phyloP scores from a whole-genome alignment of 1,284 basidiomycete genomes.

The Trametes polyzona region DNA sequence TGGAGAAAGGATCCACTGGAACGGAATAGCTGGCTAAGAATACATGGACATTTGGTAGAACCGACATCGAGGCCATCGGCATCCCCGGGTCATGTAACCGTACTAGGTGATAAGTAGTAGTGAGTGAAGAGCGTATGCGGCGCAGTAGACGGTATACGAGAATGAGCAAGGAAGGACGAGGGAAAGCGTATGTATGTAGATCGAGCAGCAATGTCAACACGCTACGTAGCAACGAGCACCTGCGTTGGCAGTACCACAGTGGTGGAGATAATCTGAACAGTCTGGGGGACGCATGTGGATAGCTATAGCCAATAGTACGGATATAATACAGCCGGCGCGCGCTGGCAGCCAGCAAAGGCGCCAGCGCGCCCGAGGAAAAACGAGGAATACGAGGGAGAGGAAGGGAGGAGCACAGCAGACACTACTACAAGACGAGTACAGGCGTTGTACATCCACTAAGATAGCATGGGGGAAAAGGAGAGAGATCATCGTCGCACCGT shows the following conservation, averaged over 20 bases:
- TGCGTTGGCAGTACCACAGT: too few species aligned
- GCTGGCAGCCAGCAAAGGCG: constrained; percentile 2
- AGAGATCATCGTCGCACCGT: constrained; percentile 8
- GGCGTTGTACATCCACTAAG: constrained; percentile 16
- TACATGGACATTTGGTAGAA: constrained; percentile 7
- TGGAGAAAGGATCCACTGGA: neutral
- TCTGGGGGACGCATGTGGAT: neutral
- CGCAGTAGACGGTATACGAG: too few species aligned
- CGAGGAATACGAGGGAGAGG: neutral
- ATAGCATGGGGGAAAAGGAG: constrained; percentile 8
- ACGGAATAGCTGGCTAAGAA: constrained; percentile 1
- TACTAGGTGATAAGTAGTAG: too few species aligned
- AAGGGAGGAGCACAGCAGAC: constrained; percentile 4
- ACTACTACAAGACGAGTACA: constrained; percentile 11
- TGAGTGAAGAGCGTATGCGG: too few species aligned
- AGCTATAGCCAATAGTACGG: constrained; percentile 1
- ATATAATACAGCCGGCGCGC: constrained; percentile 11
- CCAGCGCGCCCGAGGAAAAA: neutral
- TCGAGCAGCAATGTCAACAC: too few species aligned
- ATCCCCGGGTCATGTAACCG: too few species aligned
- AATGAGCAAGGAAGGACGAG: too few species aligned
- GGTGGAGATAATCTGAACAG: too few species aligned
- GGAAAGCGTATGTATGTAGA: too few species aligned
- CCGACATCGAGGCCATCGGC: neutral
- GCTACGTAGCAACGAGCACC: too few species aligned